Evolutionary conservation across 139 green algal species (phyloP).

Genomic region (Medakamo hakoo): DNA sequence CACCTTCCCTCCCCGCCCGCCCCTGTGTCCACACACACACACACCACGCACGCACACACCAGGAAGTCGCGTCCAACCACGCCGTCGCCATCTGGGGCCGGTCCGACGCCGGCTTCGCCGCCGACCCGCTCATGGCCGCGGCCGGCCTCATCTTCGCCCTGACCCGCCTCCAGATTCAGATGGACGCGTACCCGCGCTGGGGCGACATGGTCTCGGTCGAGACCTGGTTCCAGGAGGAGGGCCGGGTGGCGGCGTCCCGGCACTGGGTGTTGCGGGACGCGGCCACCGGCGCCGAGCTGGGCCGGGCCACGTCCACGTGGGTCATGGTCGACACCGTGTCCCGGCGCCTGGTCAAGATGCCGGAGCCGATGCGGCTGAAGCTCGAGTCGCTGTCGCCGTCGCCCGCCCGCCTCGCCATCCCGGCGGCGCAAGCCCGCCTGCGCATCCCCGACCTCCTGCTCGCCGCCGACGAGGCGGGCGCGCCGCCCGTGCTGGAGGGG

Average conservation of each 20-base stretch:
- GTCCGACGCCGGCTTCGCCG: constrained; percentile 61
- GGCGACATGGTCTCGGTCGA: constrained; percentile 56
- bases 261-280: constrained; percentile 62
- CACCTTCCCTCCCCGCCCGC: no score
- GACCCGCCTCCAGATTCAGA: constrained; percentile 77
- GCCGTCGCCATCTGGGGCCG: constrained; percentile 71
- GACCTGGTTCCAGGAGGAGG: constrained; percentile 78
- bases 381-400: constrained; percentile 28
- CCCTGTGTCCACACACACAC: no score
- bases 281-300: constrained; percentile 36
- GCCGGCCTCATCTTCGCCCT: constrained; percentile 72
- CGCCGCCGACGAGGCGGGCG: no score
- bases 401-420: constrained; percentile 10
- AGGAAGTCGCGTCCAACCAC: constrained; percentile 79
- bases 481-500: neutral
- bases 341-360: constrained; percentile 52
- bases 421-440: constrained; percentile 2
- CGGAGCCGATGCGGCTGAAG: constrained; percentile 36
- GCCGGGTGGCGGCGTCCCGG: constrained; percentile 52
- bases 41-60: no score
- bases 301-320: constrained; percentile 73
- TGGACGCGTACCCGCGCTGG: constrained; percentile 82
- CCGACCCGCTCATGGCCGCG: constrained; percentile 44
- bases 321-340: constrained; percentile 80
- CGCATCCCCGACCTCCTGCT: constrained; percentile 23